Conservation (phyloP, 768 basidiomycete species). For the Tephrocybe sp. region DNA sequence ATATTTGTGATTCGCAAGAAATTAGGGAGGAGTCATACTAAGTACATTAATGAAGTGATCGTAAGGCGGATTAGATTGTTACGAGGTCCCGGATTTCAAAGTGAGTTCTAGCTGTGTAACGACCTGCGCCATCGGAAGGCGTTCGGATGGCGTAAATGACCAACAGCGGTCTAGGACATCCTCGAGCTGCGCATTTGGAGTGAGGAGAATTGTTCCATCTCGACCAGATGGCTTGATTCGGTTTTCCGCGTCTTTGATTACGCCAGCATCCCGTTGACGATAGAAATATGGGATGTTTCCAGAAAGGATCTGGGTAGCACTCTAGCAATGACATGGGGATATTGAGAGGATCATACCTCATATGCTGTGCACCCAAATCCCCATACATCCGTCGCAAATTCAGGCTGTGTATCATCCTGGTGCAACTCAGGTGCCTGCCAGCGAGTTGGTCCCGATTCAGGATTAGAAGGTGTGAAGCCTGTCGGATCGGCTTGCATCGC, state of each 20-base stretch:
- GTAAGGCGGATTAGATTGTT: too few relatives aligned
- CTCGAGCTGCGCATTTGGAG: background rate
- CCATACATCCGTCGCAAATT: constrained; percentile 31
- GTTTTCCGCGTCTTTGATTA: constrained; percentile 11
- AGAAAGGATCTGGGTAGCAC: constrained; percentile 9
- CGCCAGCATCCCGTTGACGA: constrained; percentile 11
- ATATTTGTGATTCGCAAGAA: too few relatives aligned
- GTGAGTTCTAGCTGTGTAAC: constrained; percentile 1
- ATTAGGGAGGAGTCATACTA: too few relatives aligned
- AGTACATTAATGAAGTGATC: too few relatives aligned
- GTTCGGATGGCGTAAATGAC: constrained; percentile 8
- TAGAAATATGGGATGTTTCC: constrained; percentile 16
- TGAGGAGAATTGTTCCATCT: background rate
- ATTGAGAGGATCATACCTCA: constrained; percentile 22
- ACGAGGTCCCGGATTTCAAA: background rate
- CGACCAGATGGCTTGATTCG: constrained; percentile 15
- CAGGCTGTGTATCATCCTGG: constrained; percentile 28
- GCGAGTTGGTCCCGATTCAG: constrained; percentile 28
- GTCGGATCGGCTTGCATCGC: constrained; percentile 25
- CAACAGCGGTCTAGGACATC: constrained; percentile 12
- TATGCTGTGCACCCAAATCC: constrained; percentile 35
- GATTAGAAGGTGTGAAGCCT: constrained; percentile 29
- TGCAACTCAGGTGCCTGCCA: constrained; percentile 36
- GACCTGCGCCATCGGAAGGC: constrained; percentile 8
- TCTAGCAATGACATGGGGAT: background rate